phyloP scores from a whole-genome alignment of 2,329 filamentous ascomycete species.

The Fusarium brachygibbosum region DNA sequence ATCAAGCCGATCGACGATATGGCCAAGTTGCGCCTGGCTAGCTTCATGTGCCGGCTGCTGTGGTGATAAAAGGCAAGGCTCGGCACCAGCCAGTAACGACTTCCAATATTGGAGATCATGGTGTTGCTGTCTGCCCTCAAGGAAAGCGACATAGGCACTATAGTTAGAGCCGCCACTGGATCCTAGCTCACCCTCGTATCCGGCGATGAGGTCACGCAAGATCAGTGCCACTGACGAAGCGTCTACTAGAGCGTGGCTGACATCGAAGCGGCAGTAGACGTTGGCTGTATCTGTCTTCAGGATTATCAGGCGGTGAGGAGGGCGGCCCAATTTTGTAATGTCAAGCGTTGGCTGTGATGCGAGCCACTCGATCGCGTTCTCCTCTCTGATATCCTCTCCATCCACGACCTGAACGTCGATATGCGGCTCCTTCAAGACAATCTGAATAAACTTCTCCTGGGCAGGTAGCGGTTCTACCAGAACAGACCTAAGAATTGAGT shows the following conservation, averaged over 20 bases:
- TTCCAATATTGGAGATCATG: slow-evolving; percentile 9
- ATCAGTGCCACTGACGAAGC: slow-evolving; percentile 7
- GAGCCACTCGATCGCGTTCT: slow-evolving; percentile 1
- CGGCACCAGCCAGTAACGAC: neutral
- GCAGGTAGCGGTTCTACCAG: neutral
- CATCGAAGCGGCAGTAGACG: slow-evolving; percentile 3
- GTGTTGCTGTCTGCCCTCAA: slow-evolving; percentile 2
- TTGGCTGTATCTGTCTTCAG: neutral
- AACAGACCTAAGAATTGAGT: slow-evolving; percentile 1
- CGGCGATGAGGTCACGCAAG: slow-evolving; percentile 6
- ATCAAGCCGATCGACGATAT: neutral
- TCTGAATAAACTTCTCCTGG: neutral
- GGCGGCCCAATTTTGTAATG: slow-evolving; percentile 4
- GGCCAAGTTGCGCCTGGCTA: slow-evolving; percentile 4
- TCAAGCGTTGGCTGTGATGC: slow-evolving; percentile 9
- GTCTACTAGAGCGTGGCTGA: slow-evolving; percentile 7
- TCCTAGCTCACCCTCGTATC: slow-evolving; percentile 4
- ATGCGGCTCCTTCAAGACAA: neutral
- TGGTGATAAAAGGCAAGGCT: slow-evolving; percentile 1
- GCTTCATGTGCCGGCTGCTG: slow-evolving; percentile 1
- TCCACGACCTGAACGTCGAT: slow-evolving; percentile 4
- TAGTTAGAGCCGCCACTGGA: slow-evolving; percentile 5
- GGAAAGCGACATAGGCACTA: slow-evolving; percentile 3
- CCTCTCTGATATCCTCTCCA: neutral
- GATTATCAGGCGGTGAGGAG: slow-evolving; percentile 6